A percentile compares a stretch with the other conserved stretches of the same genome.
These are phyloP conservation scores for Larix kaempferi DNA, from an alignment of 75 land plant genomes.

Conservation along the genomic window DNA sequence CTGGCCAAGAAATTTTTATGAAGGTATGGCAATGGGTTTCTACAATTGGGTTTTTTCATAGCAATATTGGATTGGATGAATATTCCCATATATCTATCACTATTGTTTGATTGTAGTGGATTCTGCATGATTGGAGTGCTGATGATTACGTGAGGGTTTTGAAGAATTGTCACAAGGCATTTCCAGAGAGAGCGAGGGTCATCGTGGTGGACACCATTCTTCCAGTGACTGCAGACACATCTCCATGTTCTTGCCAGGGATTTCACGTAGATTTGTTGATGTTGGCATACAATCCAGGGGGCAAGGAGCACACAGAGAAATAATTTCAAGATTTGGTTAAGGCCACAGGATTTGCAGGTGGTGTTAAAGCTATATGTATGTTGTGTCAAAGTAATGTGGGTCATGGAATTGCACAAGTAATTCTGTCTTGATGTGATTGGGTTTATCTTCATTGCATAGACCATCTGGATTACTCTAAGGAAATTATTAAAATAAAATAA, in stretches of 20 bases:
- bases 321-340: constrained; percentile 52
- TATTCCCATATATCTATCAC: background rate
- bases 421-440: too few species aligned
- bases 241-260: constrained; percentile 17
- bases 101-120: constrained; percentile 43
- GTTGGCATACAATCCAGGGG: constrained; percentile 63
- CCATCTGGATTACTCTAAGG: too few species aligned
- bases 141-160: constrained; percentile 45
- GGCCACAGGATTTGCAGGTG: constrained; percentile 46
- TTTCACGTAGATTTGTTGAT: constrained; percentile 45
- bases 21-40: constrained; percentile 25
- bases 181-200: constrained; percentile 56
- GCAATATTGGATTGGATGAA: background rate
- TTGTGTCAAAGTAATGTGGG: constrained; percentile 32
- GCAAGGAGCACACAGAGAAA: constrained; percentile 58
- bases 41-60: too few species aligned
- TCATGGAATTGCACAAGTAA: constrained; percentile 60
- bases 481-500: too few species aligned
- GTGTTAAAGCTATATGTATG: constrained; percentile 20
- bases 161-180: constrained; percentile 56
- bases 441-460: too few species aligned
- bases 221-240: constrained; percentile 22
- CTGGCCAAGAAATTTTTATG: constrained; percentile 34
- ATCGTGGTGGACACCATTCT: constrained; percentile 46
- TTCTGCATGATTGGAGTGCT: constrained; percentile 68